Percentiles rank a stretch among this genome's conserved stretches.
These are phyloP conservation scores for Fusarium begoniae DNA, from an alignment of 2,329 filamentous ascomycete species.

Conservation along the genomic window DNA sequence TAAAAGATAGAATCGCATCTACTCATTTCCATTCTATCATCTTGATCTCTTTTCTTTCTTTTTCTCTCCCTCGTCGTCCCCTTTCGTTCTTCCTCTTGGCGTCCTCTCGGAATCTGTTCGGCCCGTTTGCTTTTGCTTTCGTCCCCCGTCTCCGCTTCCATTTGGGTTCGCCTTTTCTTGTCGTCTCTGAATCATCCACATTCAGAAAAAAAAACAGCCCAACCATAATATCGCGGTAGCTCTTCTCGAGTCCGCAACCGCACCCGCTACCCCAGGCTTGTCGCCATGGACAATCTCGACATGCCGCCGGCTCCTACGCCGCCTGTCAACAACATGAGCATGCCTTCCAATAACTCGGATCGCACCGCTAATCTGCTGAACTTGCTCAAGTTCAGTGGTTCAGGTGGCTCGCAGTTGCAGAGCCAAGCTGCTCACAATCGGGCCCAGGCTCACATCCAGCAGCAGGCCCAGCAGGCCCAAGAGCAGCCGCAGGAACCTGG, in stretches of 20 bases:
- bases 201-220: neutral
- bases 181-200: constrained; percentile 15
- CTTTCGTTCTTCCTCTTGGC: constrained; percentile 26
- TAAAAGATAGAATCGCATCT: constrained; percentile 22
- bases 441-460: constrained; percentile 12
- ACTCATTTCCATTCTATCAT: constrained; percentile 1
- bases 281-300: constrained; percentile 48
- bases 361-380: constrained; percentile 67
- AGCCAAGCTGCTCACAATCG: constrained; percentile 44
- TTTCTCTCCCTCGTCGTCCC: constrained; percentile 1
- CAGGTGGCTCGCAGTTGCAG: constrained; percentile 47
- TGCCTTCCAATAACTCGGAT: constrained; percentile 53
- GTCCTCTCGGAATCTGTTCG: constrained; percentile 37
- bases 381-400: constrained; percentile 67
- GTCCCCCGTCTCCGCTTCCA: constrained; percentile 37
- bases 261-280: constrained; percentile 29
- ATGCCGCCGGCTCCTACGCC: constrained; percentile 63
- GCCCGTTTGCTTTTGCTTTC: constrained; percentile 38
- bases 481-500: constrained; percentile 29
- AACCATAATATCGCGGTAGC: constrained; percentile 24
- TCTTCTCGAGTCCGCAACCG: constrained; percentile 38
- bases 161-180: constrained; percentile 24
- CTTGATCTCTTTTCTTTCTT: neutral
- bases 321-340: constrained; percentile 52
- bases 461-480: constrained; percentile 30